These are phyloP conservation scores for Pouteria campechiana DNA, from an alignment of 179 eudicot species.

Conservation along the genomic window DNA sequence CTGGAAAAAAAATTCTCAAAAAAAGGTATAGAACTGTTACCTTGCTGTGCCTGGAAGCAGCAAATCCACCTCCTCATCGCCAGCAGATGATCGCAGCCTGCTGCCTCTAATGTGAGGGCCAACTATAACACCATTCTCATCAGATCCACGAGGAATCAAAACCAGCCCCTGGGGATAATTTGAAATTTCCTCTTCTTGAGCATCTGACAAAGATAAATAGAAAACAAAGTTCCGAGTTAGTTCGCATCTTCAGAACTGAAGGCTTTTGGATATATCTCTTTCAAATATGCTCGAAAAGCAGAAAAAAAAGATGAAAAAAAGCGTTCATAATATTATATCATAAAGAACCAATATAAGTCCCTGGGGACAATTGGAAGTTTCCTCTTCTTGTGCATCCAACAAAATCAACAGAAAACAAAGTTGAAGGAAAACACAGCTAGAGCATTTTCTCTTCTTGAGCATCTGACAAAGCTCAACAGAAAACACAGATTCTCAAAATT, in stretches of 20 bases:
- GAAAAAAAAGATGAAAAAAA: too few species aligned
- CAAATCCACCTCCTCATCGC: conserved; percentile 92
- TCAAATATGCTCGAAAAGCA: too few species aligned
- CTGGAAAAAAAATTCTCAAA: too few species aligned
- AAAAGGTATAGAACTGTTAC: conserved; percentile 23
- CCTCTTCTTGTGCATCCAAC: too few species aligned
- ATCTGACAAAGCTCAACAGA: conserved; percentile 38
- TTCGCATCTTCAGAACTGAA: too few species aligned
- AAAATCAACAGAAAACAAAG: too few species aligned
- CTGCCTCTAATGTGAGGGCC: conserved; percentile 93
- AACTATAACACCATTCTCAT: conserved; percentile 55
- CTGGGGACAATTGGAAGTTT: conserved; percentile 55
- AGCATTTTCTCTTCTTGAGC: too few species aligned
- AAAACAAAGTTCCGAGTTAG: too few species aligned
- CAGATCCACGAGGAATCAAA: conserved; percentile 70
- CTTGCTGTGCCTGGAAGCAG: conserved; percentile 99
- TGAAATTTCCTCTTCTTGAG: conserved; percentile 62
- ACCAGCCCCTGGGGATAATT: conserved; percentile 81
- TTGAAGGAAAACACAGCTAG: too few species aligned
- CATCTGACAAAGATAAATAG: conserved; percentile 37
- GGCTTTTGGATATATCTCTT: too few species aligned
- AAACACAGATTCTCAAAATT: too few species aligned
- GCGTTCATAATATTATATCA: too few species aligned
- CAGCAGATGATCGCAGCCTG: conserved; percentile 73
- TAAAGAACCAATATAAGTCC: conserved; percentile 90